phyloP scores from a whole-genome alignment of 148 eudicot genomes.

The Spergularia marina region DNA sequence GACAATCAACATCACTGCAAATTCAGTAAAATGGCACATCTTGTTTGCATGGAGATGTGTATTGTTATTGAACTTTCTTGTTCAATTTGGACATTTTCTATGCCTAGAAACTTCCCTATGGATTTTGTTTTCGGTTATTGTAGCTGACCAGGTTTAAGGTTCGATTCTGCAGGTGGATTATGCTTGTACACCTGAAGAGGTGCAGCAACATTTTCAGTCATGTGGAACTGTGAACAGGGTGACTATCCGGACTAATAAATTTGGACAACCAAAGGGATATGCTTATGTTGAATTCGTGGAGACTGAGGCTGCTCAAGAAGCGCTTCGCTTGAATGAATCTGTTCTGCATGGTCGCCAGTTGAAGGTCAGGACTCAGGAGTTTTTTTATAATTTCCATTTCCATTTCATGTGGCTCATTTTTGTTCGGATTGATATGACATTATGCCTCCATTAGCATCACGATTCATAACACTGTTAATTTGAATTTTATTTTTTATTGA shows the following conservation, averaged over 20 bases:
- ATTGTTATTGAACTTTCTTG: neutral
- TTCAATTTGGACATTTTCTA: neutral
- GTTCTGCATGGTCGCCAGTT: slow-evolving; percentile 88
- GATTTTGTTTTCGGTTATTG: neutral
- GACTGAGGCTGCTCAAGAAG: slow-evolving; percentile 78
- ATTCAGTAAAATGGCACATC: no score
- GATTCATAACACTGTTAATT: neutral
- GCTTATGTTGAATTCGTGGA: slow-evolving; percentile 88
- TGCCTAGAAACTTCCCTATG: neutral
- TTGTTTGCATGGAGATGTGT: neutral
- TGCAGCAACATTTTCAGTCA: slow-evolving; percentile 87
- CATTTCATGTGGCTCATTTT: neutral
- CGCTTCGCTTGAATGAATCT: slow-evolving; percentile 71
- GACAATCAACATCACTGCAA: no score
- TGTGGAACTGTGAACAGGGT: slow-evolving; percentile 91
- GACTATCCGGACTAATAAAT: slow-evolving; percentile 72
- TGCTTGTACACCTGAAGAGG: slow-evolving; percentile 91
- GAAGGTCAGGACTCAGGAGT: slow-evolving; percentile 45
- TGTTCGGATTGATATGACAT: neutral
- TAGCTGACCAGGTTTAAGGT: neutral
- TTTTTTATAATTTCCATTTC: neutral
- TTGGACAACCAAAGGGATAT: slow-evolving; percentile 87
- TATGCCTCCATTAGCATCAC: neutral
- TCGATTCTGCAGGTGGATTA: slow-evolving; percentile 66
- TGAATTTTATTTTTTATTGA: slow-evolving; percentile 12